Evolutionary conservation across 306 rosid genomes (phyloP), one percentile per base, ranked within the genome.

Genomic region (Canavalia gladiata): DNA sequence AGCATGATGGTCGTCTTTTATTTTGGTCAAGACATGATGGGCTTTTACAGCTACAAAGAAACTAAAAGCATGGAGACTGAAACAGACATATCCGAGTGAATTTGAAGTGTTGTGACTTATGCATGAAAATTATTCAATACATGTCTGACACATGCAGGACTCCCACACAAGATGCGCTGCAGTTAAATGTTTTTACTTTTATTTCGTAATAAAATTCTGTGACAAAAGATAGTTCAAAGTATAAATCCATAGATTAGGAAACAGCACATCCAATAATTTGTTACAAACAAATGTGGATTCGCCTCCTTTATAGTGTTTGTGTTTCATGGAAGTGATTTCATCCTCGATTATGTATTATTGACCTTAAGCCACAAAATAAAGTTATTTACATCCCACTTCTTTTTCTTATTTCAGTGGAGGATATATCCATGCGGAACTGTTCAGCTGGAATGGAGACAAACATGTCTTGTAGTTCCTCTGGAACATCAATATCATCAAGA

Each of bases 401-500:
- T 68, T 87, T 87, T 79, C 98, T 89, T 59, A 95, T 64, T 41
- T 93, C 97, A 5, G 93, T 87, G 90, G 98, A 95, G 65, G 99
- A 93, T 67, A 95, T 81, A 88, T 95, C 97, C 89, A 93, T 64
- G 66, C 89, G 94, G 80, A 93, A 95, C 79, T 85, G 88, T 29
- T 90, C 97, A 42, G 81, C 75, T 58, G 98, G 97, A 72, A 95
- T 88, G 33, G 97, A 81, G 78, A 95, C 82, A 52, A 95, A 95
- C 92, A 93, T 86, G 91, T 84, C 97, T 75, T 75, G 82, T 39
- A 95, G 81, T 84, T 91, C 95, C 76, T 80, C 93, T 6, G 97
- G 98, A 81, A 95, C 79, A 66, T 90, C 85, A 62, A 95, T 60
- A 91, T 93, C 97, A 4, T 86, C 94, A 56, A 93, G 97, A 84